Evolutionary conservation across 2,329 filamentous ascomycete species (phyloP), one percentile per base, ranked within the genome.

Genomic region (Macroventuria anomochaeta): DNA sequence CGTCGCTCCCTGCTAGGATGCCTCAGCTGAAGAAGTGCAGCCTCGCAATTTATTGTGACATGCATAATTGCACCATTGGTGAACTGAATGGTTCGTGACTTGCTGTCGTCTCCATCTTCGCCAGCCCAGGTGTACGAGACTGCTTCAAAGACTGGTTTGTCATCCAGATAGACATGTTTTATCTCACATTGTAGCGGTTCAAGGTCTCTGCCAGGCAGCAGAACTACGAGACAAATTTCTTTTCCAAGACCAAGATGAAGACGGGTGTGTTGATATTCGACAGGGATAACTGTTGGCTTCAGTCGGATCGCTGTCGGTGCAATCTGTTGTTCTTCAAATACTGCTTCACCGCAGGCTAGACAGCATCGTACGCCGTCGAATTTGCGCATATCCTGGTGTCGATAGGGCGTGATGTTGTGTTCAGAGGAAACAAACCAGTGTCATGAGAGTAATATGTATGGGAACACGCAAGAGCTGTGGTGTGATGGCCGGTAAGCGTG

Each of bases 91-190:
- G 7, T 13, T 41, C 41, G 20, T 7, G 50, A 57, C 1, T 49
- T 20, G 1, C 39, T 33, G 4, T 8, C 33, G 26, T 60, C 53
- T 8, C 61, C 54, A 6, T 25, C 13, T 13, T 49, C 40, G 3
- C 39, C 53, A 4, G 49, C 59, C 59, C 61, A 65, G 0, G 57
- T 63, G 25, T 65, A 65, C 0, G 61, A 65, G 11, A 61, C 25
- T 7, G 63, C 59, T 49, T 58, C 57, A 29, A 57, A 65, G 12
- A 26, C 13, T 21, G 53, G 63, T 3, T 55, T 10, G 18, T 64
- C 53, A 1, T 53, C 25, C 1, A 63, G 57, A 38, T 61, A 53
- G 18, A 54, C 49, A 20, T 46, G 49, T 1, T 38, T n/a, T 13
- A 64, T 48, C 0, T 55, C 39, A 23, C 61, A 61, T 2, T 7